Evolutionary conservation across 2,329 filamentous ascomycete genomes (phyloP), one percentile per base, ranked within the genome.

Genomic region (Ophiocordyceps polyrhachis-furcata): DNA sequence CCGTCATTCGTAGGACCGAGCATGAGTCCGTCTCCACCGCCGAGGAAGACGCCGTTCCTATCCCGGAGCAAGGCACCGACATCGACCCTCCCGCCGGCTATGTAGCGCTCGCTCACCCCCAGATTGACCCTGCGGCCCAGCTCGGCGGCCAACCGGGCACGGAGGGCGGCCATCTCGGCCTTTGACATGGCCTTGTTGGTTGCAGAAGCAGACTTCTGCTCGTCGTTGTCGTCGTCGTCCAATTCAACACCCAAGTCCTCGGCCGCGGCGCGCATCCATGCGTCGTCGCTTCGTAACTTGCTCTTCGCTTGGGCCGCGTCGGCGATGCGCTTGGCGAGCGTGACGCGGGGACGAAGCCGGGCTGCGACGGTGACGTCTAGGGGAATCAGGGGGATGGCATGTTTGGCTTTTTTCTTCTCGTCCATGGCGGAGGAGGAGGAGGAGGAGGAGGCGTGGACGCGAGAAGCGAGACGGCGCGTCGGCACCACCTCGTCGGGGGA

Each of bases 201-300:
- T n/a, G 62, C 68, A 43, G 74, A 70, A 8, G 78, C 78, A 61
- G 81, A 76, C 55, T 80, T 76, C 57, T 91, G 81, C 63, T 83
- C 83, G 62, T 76, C 70, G 62, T 81, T 82, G 38, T 93, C 86
- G 32, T 93, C 87, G 48, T 78, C 83, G 57, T 96, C 87, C 57
- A 93, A 94, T 44, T 95, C 89, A 0, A 96, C 84, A 1, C 91
- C 91, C 0, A 98, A 70, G 50, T 96, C 89, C 47, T 95, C 87
- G 0, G 91, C 91, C 0, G 87, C 88, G 42, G 75, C 76, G 40
- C 77, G 76, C 53, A 96, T 68, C 78, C 88, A 91, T 46, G 85
- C 77, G 51, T 94, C 84, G 53, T 93, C 84, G 54, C 82, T 81
- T 45, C 76, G 76, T 11, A 81, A 77, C 63, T 89, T 93, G 57